These are phyloP conservation scores for Salvia rosmarinus DNA, from an alignment of 257 asterid genomes.

Conservation along the genomic window DNA sequence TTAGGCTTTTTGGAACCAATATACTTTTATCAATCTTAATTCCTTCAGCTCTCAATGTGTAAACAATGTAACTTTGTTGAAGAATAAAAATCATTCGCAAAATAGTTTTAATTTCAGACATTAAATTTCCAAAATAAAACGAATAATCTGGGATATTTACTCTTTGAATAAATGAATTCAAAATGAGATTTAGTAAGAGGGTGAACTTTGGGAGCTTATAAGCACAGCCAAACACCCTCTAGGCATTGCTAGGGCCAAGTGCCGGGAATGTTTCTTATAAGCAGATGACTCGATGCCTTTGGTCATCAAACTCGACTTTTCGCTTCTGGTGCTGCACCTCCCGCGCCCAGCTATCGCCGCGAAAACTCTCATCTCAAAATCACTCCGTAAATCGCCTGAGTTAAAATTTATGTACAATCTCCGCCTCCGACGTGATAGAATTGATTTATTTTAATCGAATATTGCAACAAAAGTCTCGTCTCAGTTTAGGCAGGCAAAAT, in stretches of 20 bases:
- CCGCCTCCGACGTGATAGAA: too few species aligned
- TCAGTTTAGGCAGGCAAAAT: too few species aligned
- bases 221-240: too few species aligned
- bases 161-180: neutral
- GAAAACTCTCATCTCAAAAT: conserved; percentile 61
- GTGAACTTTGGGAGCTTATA: too few species aligned
- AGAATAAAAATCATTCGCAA: conserved; percentile 10
- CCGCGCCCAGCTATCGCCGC: conserved; percentile 80
- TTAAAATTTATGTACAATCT: neutral
- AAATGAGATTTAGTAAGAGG: too few species aligned
- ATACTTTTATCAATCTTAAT: neutral
- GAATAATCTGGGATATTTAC: neutral
- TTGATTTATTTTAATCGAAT: too few species aligned
- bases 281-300: conserved; percentile 54
- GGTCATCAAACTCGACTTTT: conserved; percentile 59
- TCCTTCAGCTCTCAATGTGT: neutral
- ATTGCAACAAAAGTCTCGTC: too few species aligned
- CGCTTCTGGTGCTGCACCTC: conserved; percentile 72
- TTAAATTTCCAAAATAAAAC: neutral
- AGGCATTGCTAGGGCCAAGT: conserved; percentile 65
- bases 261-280: conserved; percentile 65
- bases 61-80: neutral
- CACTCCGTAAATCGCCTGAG: neutral
- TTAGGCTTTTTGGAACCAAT: neutral
- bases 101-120: neutral